phyloP scores from a whole-genome alignment of 495 filamentous ascomycete species.

The Aspergillus asperescens region DNA sequence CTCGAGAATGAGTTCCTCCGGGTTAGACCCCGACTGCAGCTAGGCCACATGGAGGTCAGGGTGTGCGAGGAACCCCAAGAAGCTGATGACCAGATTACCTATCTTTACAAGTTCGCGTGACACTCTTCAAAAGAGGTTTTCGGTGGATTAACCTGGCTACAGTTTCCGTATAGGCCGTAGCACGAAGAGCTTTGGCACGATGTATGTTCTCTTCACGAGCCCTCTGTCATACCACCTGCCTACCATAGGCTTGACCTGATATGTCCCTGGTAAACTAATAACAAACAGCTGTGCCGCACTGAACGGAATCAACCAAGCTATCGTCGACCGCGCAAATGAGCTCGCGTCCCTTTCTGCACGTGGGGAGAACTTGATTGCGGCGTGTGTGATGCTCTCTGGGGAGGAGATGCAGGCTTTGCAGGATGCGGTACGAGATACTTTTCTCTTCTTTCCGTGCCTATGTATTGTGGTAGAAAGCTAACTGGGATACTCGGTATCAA shows the following conservation, averaged over 20 bases:
- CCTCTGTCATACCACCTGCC: too few species aligned
- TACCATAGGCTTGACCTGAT: too few species aligned
- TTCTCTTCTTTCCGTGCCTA: not conserved
- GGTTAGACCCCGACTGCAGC: conserved; percentile 52
- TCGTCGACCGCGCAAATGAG: conserved; percentile 72
- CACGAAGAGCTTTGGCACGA: conserved; percentile 76
- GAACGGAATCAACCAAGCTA: conserved; percentile 67
- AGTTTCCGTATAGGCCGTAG: conserved; percentile 62
- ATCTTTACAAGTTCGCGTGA: conserved; percentile 68
- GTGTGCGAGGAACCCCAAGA: conserved; percentile 55
- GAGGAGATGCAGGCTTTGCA: conserved; percentile 57
- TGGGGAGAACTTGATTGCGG: conserved; percentile 70
- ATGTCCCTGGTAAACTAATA: not conserved
- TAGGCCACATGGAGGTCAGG: conserved; percentile 86
- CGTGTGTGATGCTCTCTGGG: conserved; percentile 58
- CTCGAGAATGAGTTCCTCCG: conserved; percentile 69
- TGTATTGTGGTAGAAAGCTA: not conserved
- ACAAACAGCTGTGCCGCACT: conserved; percentile 63
- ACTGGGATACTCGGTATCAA: conserved; percentile 1
- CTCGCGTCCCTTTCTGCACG: conserved; percentile 62
- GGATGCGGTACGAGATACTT: conserved; percentile 45
- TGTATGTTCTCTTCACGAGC: conserved; percentile 29
- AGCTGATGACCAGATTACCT: conserved; percentile 73
- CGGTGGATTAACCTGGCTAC: conserved; percentile 18
- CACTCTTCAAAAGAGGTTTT: not conserved